These are phyloP conservation scores for Prunus campanulata DNA, from an alignment of 306 rosid species.

Conservation along the genomic window DNA sequence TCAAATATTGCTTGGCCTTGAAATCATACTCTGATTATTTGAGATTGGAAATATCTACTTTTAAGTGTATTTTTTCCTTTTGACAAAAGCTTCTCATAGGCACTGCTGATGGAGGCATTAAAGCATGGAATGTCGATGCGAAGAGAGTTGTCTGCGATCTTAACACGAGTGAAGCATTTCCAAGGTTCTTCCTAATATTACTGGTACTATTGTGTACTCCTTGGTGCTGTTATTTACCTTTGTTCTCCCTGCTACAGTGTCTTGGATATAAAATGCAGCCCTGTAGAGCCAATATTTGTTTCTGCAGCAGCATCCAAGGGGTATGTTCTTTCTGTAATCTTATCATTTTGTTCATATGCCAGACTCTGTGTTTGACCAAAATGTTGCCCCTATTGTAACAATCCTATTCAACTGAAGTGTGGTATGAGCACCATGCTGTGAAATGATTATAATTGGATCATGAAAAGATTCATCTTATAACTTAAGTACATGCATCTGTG, in stretches of 20 bases:
- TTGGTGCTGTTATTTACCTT: conserved; percentile 10
- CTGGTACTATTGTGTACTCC: conserved; percentile 14
- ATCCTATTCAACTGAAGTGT: background rate
- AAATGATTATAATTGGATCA: conserved; percentile 3
- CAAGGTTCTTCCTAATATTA: conserved; percentile 52
- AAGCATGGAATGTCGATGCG: conserved; percentile 97
- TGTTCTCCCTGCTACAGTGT: conserved; percentile 52
- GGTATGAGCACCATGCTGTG: conserved; percentile 8
- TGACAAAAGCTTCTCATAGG: conserved; percentile 90
- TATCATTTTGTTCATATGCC: conserved; percentile 5
- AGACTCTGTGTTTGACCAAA: background rate
- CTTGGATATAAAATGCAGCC: conserved; percentile 96
- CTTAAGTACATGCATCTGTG: background rate
- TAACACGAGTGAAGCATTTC: conserved; percentile 71
- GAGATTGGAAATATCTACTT: conserved; percentile 19
- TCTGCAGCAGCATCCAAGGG: conserved; percentile 93
- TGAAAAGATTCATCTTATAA: background rate
- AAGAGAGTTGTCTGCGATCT: conserved; percentile 98
- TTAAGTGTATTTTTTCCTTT: conserved; percentile 33
- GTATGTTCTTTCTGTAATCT: conserved; percentile 37
- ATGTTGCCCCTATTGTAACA: conserved; percentile 6
- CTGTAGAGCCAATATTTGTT: conserved; percentile 90
- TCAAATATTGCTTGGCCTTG: conserved; percentile 14
- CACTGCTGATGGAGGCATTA: conserved; percentile 87
- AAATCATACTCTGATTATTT: conserved; percentile 13